phyloP scores from a whole-genome alignment of 768 basidiomycete genomes.

The Boletus pseudo-olivaceus region DNA sequence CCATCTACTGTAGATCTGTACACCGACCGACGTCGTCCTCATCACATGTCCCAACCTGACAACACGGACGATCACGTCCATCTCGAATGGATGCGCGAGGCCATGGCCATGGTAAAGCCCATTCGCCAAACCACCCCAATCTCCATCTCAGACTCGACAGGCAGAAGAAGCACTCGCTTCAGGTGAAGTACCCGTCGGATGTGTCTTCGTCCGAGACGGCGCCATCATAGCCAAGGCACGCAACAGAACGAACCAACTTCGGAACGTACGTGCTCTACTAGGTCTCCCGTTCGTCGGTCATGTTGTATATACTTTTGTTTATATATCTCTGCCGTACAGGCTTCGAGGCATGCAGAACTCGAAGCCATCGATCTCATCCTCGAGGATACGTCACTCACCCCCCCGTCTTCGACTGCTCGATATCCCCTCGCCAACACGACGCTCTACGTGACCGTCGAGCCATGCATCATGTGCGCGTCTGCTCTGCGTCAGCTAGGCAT shows the following conservation, averaged over 20 bases:
- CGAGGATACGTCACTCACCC: constrained; percentile 55
- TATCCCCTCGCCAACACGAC: constrained; percentile 77
- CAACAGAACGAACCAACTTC: constrained; percentile 91
- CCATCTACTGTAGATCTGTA: background rate
- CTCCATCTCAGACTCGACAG: constrained; percentile 35
- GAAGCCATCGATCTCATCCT: constrained; percentile 93
- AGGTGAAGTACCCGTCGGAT: constrained; percentile 94
- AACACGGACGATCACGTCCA: constrained; percentile 27
- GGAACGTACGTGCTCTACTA: constrained; percentile 60
- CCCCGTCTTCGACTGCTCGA: constrained; percentile 30
- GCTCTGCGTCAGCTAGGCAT: constrained; percentile 93
- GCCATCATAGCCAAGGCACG: constrained; percentile 78
- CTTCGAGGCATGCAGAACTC: constrained; percentile 94
- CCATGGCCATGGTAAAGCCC: constrained; percentile 69
- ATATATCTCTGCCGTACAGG: constrained; percentile 46
- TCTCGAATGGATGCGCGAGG: constrained; percentile 76
- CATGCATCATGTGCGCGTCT: constrained; percentile 98
- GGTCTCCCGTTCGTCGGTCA: background rate
- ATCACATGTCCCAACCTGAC: constrained; percentile 2
- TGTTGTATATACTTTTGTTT: no score
- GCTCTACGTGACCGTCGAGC: constrained; percentile 97
- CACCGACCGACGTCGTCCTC: background rate
- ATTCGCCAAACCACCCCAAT: background rate
- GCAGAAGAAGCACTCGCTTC: constrained; percentile 83
- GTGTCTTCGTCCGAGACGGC: constrained; percentile 85